Percentiles rank a stretch among this genome's conserved stretches.
phyloP scores from a whole-genome alignment of 148 eudicot species.

The Silene latifolia region DNA sequence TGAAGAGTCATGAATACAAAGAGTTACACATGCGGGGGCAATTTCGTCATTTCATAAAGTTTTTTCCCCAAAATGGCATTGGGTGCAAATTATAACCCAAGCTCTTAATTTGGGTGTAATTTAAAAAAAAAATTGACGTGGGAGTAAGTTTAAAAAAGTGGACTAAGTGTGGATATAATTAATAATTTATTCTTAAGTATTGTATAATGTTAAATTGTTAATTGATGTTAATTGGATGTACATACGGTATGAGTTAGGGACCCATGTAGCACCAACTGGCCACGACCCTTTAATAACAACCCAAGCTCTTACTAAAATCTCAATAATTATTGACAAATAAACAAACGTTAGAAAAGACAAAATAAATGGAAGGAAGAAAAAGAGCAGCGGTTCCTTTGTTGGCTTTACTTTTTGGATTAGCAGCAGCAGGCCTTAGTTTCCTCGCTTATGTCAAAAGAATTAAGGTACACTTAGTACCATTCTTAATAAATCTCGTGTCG shows the following conservation, averaged over 20 bases:
- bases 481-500: background rate
- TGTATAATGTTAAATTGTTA: too few species aligned
- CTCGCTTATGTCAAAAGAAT: constrained; percentile 15
- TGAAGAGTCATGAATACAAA: too few species aligned
- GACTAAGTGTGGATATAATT: too few species aligned
- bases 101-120: too few species aligned
- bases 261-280: background rate
- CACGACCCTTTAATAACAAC: background rate
- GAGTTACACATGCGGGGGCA: too few species aligned
- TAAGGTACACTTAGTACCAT: constrained; percentile 6
- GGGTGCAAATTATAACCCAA: too few species aligned
- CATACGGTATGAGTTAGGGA: background rate
- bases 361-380: constrained; percentile 4
- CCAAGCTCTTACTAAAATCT: background rate
- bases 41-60: too few species aligned
- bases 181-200: too few species aligned
- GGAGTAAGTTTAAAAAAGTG: too few species aligned
- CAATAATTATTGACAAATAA: background rate
- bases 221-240: background rate
- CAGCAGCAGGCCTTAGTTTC: constrained; percentile 16
- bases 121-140: too few species aligned
- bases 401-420: constrained; percentile 7
- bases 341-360: background rate
- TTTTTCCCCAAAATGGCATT: too few species aligned
- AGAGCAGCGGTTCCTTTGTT: background rate